These are phyloP conservation scores for Fusarium annulatum DNA, from an alignment of 2,329 filamentous ascomycete genomes.

Conservation along the genomic window DNA sequence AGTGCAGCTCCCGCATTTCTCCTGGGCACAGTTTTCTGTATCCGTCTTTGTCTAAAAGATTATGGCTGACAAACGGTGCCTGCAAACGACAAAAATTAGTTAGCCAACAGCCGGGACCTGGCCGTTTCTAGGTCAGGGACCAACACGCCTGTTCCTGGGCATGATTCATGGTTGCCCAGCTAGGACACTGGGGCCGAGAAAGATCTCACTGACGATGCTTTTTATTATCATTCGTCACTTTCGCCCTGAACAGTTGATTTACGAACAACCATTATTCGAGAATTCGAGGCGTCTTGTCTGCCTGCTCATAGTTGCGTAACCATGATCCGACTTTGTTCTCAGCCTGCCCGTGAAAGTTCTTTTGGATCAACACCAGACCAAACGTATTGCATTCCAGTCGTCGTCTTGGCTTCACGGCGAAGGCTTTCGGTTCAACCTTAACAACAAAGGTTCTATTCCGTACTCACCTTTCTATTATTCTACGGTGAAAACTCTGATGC, in stretches of 20 bases:
- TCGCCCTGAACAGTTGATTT: background rate
- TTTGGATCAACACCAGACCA: background rate
- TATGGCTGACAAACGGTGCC: background rate
- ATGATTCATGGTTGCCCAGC: slow-evolving; percentile 1
- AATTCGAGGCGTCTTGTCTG: background rate
- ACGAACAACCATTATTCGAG: background rate
- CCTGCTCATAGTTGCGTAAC: background rate
- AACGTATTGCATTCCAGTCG: slow-evolving; percentile 11
- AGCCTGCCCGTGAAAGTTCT: background rate
- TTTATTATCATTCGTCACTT: background rate
- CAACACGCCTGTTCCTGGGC: background rate
- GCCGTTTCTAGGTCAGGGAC: background rate
- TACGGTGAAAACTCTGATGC: slow-evolving; percentile 5
- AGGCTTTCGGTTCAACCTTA: background rate
- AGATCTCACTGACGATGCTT: background rate
- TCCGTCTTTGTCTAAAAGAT: background rate
- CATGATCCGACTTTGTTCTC: background rate
- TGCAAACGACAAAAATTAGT: background rate
- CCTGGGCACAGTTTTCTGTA: background rate
- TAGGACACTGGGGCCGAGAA: background rate
- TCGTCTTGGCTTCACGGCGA: background rate
- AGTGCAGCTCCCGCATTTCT: slow-evolving; percentile 27
- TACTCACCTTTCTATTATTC: slow-evolving; percentile 6
- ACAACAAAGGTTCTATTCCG: background rate
- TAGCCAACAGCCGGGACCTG: background rate